Base-by-base conservation (phyloP, 108 stramenopile genomes). In the Cyclotella cryptica region DNA sequence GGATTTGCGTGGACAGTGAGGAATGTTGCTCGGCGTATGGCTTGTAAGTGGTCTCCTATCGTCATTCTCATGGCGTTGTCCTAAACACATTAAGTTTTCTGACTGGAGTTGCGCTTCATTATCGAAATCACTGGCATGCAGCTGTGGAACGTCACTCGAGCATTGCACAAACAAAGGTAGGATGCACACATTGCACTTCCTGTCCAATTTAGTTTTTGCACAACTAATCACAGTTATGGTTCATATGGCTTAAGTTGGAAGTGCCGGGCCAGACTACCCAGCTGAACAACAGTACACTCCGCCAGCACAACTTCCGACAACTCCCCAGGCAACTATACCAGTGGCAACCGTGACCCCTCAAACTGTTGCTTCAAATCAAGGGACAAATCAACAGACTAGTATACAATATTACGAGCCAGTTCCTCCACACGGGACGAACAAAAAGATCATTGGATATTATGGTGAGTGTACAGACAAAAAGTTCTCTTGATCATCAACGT, bases 381-480 rank as follows among this genome's bases (percentile, higher is more conserved):
- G 27, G 63, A 72, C 71, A 30, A 51, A 53, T 35, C 62, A 44
- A 17, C 49, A 64, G 39, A 52, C 63, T 30, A 30, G 59, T 13
- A 47, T 43, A 14, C 44, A 52, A 63, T 19, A 41, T 5, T 62
- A 43, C 18, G 24, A 43, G 8, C 44, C 24, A 5, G 41, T 62
- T 24, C 24, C 29, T 44, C 71, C 78, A 10, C 78, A 79, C 22
- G 66, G 65, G 18, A 72, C 78, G 1, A 26, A 5, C 26, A 79
- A 59, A 66, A 71, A 35, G 28, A 79, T 79, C 21, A 79, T 79
- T 52, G 78, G 78, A 0, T 79, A 79, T 63, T 79, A 79, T 47
- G 70, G 70, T 58, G 39, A 69, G 68, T 21, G 8, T 15, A 52
- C 27, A 26, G 21, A 21, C 13, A 26, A 24, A 58, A 58, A 6